phyloP scores from a whole-genome alignment of 2,329 filamentous ascomycete species.

The Aspergillus aculeatus region DNA sequence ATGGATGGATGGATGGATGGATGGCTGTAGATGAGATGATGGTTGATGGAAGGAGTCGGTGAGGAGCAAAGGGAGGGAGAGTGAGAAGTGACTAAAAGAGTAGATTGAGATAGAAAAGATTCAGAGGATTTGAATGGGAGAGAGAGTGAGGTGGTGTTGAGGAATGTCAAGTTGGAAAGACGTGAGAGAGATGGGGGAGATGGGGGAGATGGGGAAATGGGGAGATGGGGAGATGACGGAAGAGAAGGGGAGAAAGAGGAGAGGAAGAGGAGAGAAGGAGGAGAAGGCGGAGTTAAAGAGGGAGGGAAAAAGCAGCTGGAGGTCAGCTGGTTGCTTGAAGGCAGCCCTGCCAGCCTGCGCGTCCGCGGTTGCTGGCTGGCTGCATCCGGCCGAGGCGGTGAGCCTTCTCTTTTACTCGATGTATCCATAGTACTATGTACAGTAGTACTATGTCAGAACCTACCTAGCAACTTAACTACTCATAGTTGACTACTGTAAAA shows the following conservation, averaged over 20 bases:
- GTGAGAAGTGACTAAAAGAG: neutral
- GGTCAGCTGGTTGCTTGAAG: constrained; percentile 14
- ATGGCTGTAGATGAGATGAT: neutral
- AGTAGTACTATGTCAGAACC: no score
- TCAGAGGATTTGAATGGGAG: no score
- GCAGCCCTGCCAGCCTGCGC: constrained; percentile 2
- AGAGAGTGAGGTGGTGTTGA: neutral
- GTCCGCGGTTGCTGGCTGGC: constrained; percentile 15
- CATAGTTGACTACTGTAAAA: neutral
- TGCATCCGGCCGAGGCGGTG: constrained; percentile 29
- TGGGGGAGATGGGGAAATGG: constrained; percentile 11
- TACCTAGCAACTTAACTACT: no score
- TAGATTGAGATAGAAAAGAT: neutral
- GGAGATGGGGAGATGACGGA: constrained; percentile 16
- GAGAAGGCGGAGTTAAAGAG: constrained; percentile 17
- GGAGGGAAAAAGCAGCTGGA: constrained; percentile 13
- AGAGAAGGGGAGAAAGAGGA: constrained; percentile 16
- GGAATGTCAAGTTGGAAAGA: constrained; percentile 10
- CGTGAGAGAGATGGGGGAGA: constrained; percentile 14
- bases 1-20: neutral
- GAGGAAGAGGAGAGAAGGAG: constrained; percentile 20
- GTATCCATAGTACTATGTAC: no score
- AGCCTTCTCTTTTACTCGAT: constrained; percentile 8
- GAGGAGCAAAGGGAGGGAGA: neutral
- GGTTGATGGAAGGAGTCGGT: neutral